phyloP scores from a whole-genome alignment of 768 basidiomycete species.

The Serendipita indica region DNA sequence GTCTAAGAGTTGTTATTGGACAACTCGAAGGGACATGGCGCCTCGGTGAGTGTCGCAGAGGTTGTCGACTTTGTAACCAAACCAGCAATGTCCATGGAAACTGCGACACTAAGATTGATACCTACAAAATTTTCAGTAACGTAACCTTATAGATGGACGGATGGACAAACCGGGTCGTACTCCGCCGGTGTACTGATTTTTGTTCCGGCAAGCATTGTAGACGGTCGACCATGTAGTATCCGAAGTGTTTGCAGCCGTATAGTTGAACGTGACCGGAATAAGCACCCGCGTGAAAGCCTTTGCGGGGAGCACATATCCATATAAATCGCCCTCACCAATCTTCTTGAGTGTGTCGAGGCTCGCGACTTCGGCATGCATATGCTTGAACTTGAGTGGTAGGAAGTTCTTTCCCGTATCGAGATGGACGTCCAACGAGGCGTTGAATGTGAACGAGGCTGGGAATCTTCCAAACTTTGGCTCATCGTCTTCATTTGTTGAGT shows the following conservation, averaged over 20 bases:
- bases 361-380: constrained; percentile 51
- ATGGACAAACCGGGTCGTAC: constrained; percentile 42
- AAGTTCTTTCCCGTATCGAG: constrained; percentile 62
- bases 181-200: constrained; percentile 32
- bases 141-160: background rate
- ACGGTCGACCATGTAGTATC: constrained; percentile 72
- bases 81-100: constrained; percentile 57
- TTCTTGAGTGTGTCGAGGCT: constrained; percentile 50
- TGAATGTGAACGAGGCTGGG: constrained; percentile 86
- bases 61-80: constrained; percentile 38
- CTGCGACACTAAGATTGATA: constrained; percentile 48
- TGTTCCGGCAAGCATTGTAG: constrained; percentile 65
- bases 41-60: constrained; percentile 43
- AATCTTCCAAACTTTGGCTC: constrained; percentile 46
- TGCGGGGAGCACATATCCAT: constrained; percentile 45
- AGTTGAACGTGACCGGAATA: constrained; percentile 73
- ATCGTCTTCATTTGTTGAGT: constrained; percentile 22
- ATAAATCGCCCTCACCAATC: constrained; percentile 54
- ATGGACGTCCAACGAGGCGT: constrained; percentile 57
- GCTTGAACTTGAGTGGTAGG: constrained; percentile 59
- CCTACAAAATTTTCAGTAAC: constrained; percentile 18
- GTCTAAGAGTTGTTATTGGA: too few species aligned
- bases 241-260: constrained; percentile 58
- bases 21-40: constrained; percentile 57
- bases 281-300: constrained; percentile 47